Evolutionary conservation across 1,284 basidiomycete species (phyloP).

Genomic region (Malassezia dermatis): DNA sequence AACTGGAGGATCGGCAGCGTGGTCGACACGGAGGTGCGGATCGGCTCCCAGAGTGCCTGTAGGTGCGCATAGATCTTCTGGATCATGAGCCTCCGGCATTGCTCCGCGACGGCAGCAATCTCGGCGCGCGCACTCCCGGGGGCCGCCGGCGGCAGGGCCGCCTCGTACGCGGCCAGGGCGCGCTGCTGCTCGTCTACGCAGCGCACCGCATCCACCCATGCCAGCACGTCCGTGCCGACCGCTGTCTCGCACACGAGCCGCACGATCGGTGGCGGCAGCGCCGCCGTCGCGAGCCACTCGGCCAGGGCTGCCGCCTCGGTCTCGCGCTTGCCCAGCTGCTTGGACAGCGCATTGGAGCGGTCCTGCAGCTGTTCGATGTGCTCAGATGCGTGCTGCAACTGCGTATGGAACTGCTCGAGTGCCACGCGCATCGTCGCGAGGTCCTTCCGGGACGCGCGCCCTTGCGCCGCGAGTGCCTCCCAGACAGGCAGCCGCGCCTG

Average conservation of each 20-base stretch:
- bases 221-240: conserved; percentile 40
- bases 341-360: conserved; percentile 78
- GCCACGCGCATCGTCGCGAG: conserved; percentile 14
- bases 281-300: conserved; percentile 66
- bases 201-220: conserved; percentile 67
- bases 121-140: conserved; percentile 54
- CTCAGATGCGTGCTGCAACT: conserved; percentile 81
- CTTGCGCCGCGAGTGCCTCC: conserved; percentile 5
- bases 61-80: conserved; percentile 82
- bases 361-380: conserved; percentile 88
- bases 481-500: conserved; percentile 2
- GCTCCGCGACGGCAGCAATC: conserved; percentile 69
- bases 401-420: conserved; percentile 62
- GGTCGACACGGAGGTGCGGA: conserved; percentile 71
- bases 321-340: conserved; percentile 67
- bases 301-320: conserved; percentile 77
- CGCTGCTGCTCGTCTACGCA: conserved; percentile 69
- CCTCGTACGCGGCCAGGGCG: conserved; percentile 50
- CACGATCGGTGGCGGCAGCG: conserved; percentile 69
- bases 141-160: not conserved
- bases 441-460: conserved; percentile 2
- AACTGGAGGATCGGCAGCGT: conserved; percentile 89
- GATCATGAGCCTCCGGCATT: conserved; percentile 54
- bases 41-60: conserved; percentile 67
- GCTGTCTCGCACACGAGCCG: conserved; percentile 74